Conservation (phyloP, 2,329 filamentous ascomycete species). For the Coccinonectria pachysandricola region DNA sequence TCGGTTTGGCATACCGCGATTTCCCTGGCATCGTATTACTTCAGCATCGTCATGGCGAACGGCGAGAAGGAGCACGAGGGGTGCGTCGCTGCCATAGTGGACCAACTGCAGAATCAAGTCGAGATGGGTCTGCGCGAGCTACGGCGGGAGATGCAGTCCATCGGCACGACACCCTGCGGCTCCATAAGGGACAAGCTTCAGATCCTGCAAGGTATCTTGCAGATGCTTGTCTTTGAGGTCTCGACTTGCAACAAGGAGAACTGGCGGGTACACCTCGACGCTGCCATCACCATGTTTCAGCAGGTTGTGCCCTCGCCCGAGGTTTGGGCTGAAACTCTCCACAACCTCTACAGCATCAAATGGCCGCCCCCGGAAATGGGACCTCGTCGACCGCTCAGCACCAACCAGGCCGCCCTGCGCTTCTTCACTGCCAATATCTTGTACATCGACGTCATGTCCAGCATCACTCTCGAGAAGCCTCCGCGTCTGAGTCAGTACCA, state of each 20-base stretch:
- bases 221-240: constrained; percentile 44
- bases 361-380: constrained; percentile 26
- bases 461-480: constrained; percentile 32
- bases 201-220: constrained; percentile 40
- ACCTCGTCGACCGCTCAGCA: constrained; percentile 29
- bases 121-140: constrained; percentile 34
- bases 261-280: constrained; percentile 40
- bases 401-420: constrained; percentile 35
- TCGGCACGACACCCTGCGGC: constrained; percentile 22
- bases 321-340: constrained; percentile 27
- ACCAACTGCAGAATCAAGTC: constrained; percentile 33
- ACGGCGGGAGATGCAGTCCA: constrained; percentile 29
- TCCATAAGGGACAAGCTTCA: constrained; percentile 25
- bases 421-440: constrained; percentile 38
- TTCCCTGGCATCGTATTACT: constrained; percentile 47
- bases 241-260: constrained; percentile 34
- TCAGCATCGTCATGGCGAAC: constrained; percentile 33
- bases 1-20: constrained; percentile 47
- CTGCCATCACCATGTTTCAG: constrained; percentile 38
- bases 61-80: constrained; percentile 22
- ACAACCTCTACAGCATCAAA: constrained; percentile 18
- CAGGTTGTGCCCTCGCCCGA: constrained; percentile 31
- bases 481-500: constrained; percentile 35
- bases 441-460: constrained; percentile 40
- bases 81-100: constrained; percentile 26